Evolutionary conservation across 345 rosid species (phyloP).

Genomic region (Eucalyptus regnans): DNA sequence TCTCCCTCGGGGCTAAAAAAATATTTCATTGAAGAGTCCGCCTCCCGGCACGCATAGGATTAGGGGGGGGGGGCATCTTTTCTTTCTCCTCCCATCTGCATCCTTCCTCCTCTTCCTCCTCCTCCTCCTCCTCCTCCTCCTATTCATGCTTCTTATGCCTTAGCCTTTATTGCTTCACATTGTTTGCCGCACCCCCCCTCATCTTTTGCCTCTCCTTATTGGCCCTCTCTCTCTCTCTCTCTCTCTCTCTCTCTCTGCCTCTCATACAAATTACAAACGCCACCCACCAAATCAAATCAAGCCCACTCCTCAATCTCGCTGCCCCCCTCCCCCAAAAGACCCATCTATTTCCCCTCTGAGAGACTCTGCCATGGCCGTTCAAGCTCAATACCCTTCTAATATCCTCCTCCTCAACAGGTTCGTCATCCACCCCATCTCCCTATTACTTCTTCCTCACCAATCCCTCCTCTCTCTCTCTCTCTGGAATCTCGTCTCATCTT

Average conservation of each 20-base stretch:
- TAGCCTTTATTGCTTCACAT: slow-evolving; percentile 14
- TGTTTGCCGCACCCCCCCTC: not conserved
- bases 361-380: slow-evolving; percentile 23
- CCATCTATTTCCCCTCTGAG: not conserved
- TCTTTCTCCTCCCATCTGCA: slow-evolving; percentile 1
- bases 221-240: not conserved
- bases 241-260: not conserved
- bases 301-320: not conserved
- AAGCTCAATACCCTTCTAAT: slow-evolving; percentile 34
- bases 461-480: not conserved
- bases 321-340: not conserved
- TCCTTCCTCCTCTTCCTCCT: not conserved
- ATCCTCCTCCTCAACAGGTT: slow-evolving; percentile 30
- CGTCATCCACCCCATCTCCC: not conserved
- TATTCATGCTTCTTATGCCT: slow-evolving; percentile 30
- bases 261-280: not conserved
- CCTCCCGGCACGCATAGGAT: slow-evolving; percentile 7
- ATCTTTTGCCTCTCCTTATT: slow-evolving; percentile 6
- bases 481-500: not conserved
- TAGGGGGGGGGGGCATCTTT: slow-evolving; percentile 16
- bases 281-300: not conserved
- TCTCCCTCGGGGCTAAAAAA: not conserved
- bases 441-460: not conserved
- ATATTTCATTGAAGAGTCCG: slow-evolving; percentile 26
- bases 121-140: not conserved